Evolutionary conservation across 2,329 filamentous ascomycete genomes (phyloP), one percentile per base, ranked within the genome.

Genomic region (Dothideomycetes sp.): DNA sequence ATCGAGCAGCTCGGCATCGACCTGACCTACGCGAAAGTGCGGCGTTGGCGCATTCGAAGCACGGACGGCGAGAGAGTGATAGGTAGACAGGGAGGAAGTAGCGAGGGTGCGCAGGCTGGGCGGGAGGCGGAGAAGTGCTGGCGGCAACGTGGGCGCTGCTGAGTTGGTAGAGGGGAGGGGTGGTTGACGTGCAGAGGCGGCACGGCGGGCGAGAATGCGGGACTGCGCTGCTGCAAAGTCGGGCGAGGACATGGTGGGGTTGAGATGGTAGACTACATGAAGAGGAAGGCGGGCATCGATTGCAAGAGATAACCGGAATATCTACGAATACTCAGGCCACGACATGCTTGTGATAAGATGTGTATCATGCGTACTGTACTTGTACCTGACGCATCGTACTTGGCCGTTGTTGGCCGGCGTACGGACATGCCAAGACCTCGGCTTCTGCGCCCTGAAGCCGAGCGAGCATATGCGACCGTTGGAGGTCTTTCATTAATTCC

Each of bases 1-100:
- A 60, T 98, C 91, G 14, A 98, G 72, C 36, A 98, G 69, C 60
- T 96, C 91, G 29, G 91, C 87, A 60, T 98, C 91, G 32, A 96
- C 85, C 63, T 98, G 91, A 19, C 89, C 87, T 19, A 98, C 91
- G 39, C 91, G 80, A 59, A 94, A 95, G 9, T 84, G 81, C 4
- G 91, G 89, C 12, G 78, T 70, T 17, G 84, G 89, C 33, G 86
- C 85, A 55, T 87, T 79, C 44, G 83, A 77, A 4, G 81, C 17
- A 79, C 30, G 75, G 72, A 65, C 54, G 87, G 76, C 85, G 83
- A 94, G 19, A 45, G 42, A n/a, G 45, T 46, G 27, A 45, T 45
- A 31, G 46, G 34, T 32, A 40, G 46, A 41, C 47, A 50, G 35
- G 11, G 31, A 27, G 5, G 38, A 32, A n/a, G 38, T 32, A 18